phyloP scores from a whole-genome alignment of 768 basidiomycete species.

The Mycena rosella region DNA sequence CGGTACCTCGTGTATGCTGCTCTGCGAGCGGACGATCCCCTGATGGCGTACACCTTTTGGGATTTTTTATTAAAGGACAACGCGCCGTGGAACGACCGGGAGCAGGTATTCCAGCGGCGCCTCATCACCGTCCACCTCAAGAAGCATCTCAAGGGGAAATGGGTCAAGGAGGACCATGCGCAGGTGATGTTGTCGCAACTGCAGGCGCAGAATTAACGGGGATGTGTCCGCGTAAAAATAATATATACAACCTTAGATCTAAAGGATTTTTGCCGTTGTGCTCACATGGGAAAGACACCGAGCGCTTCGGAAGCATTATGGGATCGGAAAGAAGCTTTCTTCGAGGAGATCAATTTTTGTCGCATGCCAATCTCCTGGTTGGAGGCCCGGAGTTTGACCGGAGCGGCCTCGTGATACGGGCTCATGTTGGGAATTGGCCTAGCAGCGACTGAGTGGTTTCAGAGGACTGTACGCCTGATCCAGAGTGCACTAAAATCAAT shows the following conservation, averaged over 20 bases:
- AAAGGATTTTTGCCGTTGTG: background rate
- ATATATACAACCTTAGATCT: background rate
- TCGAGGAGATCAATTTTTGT: constrained; percentile 7
- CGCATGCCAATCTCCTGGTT: constrained; percentile 51
- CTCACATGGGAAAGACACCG: constrained; percentile 37
- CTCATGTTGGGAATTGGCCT: constrained; percentile 45
- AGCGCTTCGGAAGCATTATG: constrained; percentile 16
- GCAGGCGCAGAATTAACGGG: background rate
- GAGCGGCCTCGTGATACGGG: constrained; percentile 55
- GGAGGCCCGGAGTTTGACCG: constrained; percentile 58
- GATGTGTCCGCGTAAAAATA: constrained; percentile 1
- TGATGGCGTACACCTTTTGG: constrained; percentile 75
- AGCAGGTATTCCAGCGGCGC: constrained; percentile 58
- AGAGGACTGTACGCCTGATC: constrained; percentile 47
- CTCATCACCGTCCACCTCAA: constrained; percentile 53
- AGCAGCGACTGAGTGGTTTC: constrained; percentile 37
- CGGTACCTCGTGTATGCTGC: constrained; percentile 64
- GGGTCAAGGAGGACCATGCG: constrained; percentile 35
- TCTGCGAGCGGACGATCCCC: constrained; percentile 61
- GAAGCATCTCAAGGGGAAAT: constrained; percentile 31
- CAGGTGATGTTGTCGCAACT: constrained; percentile 51
- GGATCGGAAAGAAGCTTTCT: constrained; percentile 14
- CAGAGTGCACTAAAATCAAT: constrained; percentile 9
- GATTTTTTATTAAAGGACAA: constrained; percentile 56
- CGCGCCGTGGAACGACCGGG: constrained; percentile 61